Base-by-base conservation (phyloP, 2,329 filamentous ascomycete genomes). In the Fusarium oligoseptatum region DNA sequence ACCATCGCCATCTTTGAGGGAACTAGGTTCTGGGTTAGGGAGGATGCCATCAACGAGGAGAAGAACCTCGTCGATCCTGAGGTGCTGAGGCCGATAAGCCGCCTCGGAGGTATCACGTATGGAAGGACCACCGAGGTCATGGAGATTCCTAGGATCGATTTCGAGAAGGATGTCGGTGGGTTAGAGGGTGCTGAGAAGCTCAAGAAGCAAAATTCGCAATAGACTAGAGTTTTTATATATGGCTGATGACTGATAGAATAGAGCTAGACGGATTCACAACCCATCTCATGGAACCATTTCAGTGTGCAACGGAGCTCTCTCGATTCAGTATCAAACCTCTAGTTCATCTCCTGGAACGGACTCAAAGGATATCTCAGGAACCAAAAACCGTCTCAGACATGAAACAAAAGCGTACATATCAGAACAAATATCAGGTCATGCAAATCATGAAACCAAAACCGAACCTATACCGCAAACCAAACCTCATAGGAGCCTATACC, bases 61-160 rank as follows among this genome's bases (percentile, higher is more conserved):
- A 89, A 87, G 79, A 94, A 91, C 75, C 78, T 94, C 48, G 87
- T 98, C 67, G 93, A 97, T 82, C 90, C 94, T 12, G 88, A 92
- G 84, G 87, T 97, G 10, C 84, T 98, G 66, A 90, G 90, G 71
- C 95, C 96, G 0, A 88, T 98, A 17, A 91, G 90, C 73, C 90
- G 96, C 41, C 79, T 98, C 27, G 96, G 96, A 29, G 96, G 96
- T 2, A 97, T 98, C 77, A 93, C 93, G 0, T 98, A 98, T 81
- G 93, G 88, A 0, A 88, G 95, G 50, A 85, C 89, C 0, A 91
- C 89, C 0, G 91, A 95, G 72, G 92, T 85, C 0, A 84, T 94
- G 29, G 95, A 98, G 85, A 83, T 98, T 27, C 90, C 88, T 7
- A 86, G 93, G 45, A 91, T 88, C 0, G 87, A 88, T 70, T 92